phyloP scores from a whole-genome alignment of 1,139 yeast genomes.

The Candida sp. region DNA sequence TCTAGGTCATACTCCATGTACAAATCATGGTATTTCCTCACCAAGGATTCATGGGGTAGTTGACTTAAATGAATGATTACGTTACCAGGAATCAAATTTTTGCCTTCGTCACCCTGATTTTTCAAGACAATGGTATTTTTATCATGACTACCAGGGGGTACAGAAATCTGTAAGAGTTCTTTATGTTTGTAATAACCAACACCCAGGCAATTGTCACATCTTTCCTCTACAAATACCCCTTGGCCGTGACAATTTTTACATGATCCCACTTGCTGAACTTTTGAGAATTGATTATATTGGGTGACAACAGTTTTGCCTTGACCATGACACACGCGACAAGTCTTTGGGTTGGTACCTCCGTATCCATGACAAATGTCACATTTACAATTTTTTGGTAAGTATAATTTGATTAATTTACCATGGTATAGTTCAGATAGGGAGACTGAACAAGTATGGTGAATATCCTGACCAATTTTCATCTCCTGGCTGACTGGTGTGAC shows the following conservation, averaged over 20 bases:
- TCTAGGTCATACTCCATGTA: slow-evolving; percentile 45
- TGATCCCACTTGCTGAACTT: slow-evolving; percentile 29
- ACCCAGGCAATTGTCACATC: slow-evolving; percentile 28
- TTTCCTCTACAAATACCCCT: slow-evolving; percentile 24
- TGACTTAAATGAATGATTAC: slow-evolving; percentile 47
- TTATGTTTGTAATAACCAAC: slow-evolving; percentile 38
- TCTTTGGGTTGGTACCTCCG: slow-evolving; percentile 34
- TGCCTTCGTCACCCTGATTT: slow-evolving; percentile 65
- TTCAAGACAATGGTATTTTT: slow-evolving; percentile 50
- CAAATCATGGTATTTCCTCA: slow-evolving; percentile 48
- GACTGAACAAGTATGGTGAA: slow-evolving; percentile 39
- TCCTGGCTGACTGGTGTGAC: slow-evolving; percentile 12
- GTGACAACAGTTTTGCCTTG: slow-evolving; percentile 34
- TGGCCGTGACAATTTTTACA: slow-evolving; percentile 36
- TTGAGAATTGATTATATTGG: slow-evolving; percentile 28
- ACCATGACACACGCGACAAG: slow-evolving; percentile 36
- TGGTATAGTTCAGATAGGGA: slow-evolving; percentile 32
- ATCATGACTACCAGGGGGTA: slow-evolving; percentile 50
- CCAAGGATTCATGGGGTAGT: slow-evolving; percentile 35
- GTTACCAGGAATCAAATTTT: slow-evolving; percentile 61
- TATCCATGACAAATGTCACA: slow-evolving; percentile 33
- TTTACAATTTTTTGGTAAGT: slow-evolving; percentile 34
- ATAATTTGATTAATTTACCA: slow-evolving; percentile 39
- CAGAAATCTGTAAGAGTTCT: slow-evolving; percentile 48
- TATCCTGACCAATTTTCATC: slow-evolving; percentile 28